Conservation (phyloP, 257 asterid genomes). For the Thymus quinquecostatus region DNA sequence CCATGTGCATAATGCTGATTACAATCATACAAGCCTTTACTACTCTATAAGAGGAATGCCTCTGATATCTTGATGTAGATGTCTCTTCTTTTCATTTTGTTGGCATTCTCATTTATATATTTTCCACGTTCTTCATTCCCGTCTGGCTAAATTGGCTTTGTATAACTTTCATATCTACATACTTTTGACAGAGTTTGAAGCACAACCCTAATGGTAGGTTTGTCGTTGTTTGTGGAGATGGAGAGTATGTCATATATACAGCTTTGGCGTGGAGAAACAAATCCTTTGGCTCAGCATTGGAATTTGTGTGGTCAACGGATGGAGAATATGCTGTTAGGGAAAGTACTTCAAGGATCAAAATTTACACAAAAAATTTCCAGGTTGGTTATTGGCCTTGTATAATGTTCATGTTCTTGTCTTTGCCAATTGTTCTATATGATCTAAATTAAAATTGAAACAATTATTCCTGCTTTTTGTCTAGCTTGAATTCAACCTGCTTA, state of each 20-base stretch:
- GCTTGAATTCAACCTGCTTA: slow-evolving; percentile 6
- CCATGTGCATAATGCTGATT: background rate
- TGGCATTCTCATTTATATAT: slow-evolving; percentile 18
- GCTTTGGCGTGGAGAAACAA: slow-evolving; percentile 99
- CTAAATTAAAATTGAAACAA: background rate
- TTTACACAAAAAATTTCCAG: slow-evolving; percentile 79
- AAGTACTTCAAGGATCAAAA: slow-evolving; percentile 90
- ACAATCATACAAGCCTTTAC: background rate
- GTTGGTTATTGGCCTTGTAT: slow-evolving; percentile 42
- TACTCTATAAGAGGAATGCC: background rate
- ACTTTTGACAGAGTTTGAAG: slow-evolving; percentile 74
- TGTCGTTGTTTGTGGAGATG: slow-evolving; percentile 97
- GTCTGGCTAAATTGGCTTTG: slow-evolving; percentile 18
- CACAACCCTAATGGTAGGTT: slow-evolving; percentile 99
- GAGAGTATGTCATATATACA: slow-evolving; percentile 92
- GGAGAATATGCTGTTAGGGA: slow-evolving; percentile 99
- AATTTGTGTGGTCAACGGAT: slow-evolving; percentile 95
- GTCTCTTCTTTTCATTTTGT: slow-evolving; percentile 17
- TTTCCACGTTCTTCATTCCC: background rate
- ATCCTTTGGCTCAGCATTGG: slow-evolving; percentile 95
- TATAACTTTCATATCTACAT: slow-evolving; percentile 19
- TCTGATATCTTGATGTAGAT: background rate
- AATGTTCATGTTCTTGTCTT: slow-evolving; percentile 6
- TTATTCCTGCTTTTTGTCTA: slow-evolving; percentile 11
- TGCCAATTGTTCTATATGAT: background rate